Evolutionary conservation across 495 filamentous ascomycete genomes (phyloP).

Genomic region (Glutinoglossum americanum): DNA sequence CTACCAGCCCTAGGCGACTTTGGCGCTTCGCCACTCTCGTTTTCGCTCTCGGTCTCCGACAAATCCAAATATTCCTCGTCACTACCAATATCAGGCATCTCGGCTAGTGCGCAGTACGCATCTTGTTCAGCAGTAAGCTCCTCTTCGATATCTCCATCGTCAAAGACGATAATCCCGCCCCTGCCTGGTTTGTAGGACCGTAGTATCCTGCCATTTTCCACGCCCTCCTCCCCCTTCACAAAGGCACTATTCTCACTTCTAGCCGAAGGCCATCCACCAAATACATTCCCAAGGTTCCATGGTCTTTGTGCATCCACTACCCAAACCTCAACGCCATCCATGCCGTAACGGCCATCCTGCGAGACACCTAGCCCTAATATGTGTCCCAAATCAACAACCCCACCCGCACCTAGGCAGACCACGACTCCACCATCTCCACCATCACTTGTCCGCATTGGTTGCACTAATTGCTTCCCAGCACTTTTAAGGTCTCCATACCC

Average conservation of each 20-base stretch:
- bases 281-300: conserved; percentile 90
- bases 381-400: conserved; percentile 62
- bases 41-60: conserved; percentile 20
- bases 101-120: conserved; percentile 58
- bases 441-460: conserved; percentile 57
- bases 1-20: conserved; percentile 19
- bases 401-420: conserved; percentile 80
- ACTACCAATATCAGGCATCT: conserved; percentile 82
- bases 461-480: conserved; percentile 51
- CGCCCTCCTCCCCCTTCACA: conserved; percentile 26
- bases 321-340: conserved; percentile 75
- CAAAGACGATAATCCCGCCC: conserved; percentile 77
- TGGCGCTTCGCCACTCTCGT: conserved; percentile 23
- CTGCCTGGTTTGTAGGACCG: conserved; percentile 49
- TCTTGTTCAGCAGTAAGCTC: conserved; percentile 52
- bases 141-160: conserved; percentile 90
- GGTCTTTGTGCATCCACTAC: conserved; percentile 75
- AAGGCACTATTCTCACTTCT: conserved; percentile 24
- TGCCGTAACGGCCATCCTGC: conserved; percentile 26
- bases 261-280: conserved; percentile 30
- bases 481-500: conserved; percentile 79
- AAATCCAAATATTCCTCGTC: conserved; percentile 26
- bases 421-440: conserved; percentile 73
- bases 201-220: conserved; percentile 44
- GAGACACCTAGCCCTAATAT: conserved; percentile 40